Base-by-base conservation (phyloP, 768 basidiomycete species). In the Mycena maculata region DNA sequence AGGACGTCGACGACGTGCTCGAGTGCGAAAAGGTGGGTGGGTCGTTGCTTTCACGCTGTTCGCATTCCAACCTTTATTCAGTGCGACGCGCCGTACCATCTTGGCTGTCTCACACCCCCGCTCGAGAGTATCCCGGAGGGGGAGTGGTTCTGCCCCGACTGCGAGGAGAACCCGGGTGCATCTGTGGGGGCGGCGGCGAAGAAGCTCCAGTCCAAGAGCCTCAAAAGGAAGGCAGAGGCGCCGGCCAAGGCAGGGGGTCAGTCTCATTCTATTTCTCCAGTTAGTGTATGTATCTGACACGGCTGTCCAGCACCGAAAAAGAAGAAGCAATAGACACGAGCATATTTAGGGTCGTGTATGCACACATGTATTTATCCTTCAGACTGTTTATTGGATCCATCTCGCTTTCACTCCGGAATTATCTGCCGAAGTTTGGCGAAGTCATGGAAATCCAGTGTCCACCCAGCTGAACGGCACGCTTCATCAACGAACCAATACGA, bases 81-180 rank as follows among this genome's bases (percentile, higher is more conserved):
- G 93, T 99, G 96, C 75, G 96, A 99, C 75, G 84, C 86, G 45
- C 93, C 95, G 1, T 97, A 92, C 77, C 96, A 98, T 77, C 82
- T 93, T 16, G 83, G 83, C 15, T 99, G 96, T 77, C 86, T 96
- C 48, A 80, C 83, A 45, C 95, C 95, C 20, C 94, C 95, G 2
- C 79, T 99, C 49, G 76, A 80, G 18, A 87, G 84, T 5, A 82
- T 96, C 20, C 96, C 96, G 0, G 91, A 92, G 36, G 96, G 93
- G 39, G 93, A 96, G 80, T 96, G 95, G 95, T 95, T 95, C 83
- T 97, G 95, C 73, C 89, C 91, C 0, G 83, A 87, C 61, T 97
- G 95, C 74, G 77, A 79, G 12, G 82, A 83, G 36, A 84, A 86
- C 23, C 90, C 90, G 4, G 86, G 86, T 12, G 87, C 86, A 7